Evolutionary conservation across 2,329 filamentous ascomycete genomes (phyloP), one percentile per base, ranked within the genome.

Genomic region (Arthrobotrys sphaeroides): DNA sequence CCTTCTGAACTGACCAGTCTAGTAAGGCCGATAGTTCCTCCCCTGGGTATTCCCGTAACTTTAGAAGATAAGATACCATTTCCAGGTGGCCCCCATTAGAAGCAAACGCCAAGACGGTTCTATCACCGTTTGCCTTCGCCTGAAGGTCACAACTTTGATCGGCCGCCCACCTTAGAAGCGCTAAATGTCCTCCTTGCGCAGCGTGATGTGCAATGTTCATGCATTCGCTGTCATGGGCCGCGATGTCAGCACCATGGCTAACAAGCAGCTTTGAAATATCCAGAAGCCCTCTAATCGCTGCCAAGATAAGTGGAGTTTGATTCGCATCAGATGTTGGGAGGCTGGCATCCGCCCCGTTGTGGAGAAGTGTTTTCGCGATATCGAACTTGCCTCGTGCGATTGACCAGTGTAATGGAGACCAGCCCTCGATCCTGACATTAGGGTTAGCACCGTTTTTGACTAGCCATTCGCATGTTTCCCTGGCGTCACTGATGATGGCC

Each of bases 331-430:
- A 33, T 51, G 47, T 18, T 43, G 4, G 61, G 20, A 55, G 28
- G 16, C 55, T 38, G 20, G 24, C 20, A 26, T 53, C 31, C 1
- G 61, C 61, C 43, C 47, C 47, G 16, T 66, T 66, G 5, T 55
- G 24, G 20, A 66, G 61, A 42, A 66, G 61, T 31, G 43, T 13
- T 24, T 66, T 55, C 31, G 22, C 36, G 3, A 53, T 66, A 5
- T 53, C 47, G 3, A 33, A 7, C 20, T n/a, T 24, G 36, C 28
- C 31, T 55, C 43, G 42, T 26, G 61, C 12, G 20, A 66, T 38
- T 2, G 61, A 45, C 61, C 61, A 66, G 47, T 66, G 61, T 24
- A 66, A 43, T 28, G 61, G 9, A n/a, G 31, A 53, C 61, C 61
- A 66, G 24, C 18, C 31, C 4, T 9, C 13, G 20, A 66, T n/a